These are phyloP conservation scores for Magnusiomyces sp. DNA, from an alignment of 1,139 yeast species.

Conservation along the genomic window DNA sequence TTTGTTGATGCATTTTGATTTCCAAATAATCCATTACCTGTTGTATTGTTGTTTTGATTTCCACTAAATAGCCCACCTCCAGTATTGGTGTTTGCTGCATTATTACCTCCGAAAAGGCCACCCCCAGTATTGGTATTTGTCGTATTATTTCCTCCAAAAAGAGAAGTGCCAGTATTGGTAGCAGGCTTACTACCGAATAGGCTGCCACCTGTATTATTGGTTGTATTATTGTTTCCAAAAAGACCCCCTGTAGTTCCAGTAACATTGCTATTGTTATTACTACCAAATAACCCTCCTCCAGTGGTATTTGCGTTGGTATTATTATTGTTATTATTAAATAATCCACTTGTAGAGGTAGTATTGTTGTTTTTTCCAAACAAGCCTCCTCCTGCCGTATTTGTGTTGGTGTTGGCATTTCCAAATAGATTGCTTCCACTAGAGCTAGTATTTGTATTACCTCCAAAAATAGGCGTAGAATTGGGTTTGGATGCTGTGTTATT, in stretches of 20 bases:
- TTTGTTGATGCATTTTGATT: background rate
- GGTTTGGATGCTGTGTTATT: background rate
- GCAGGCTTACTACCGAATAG: conserved; percentile 3
- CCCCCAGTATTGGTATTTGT: conserved; percentile 12
- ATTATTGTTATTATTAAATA: conserved; percentile 9
- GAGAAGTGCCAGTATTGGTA: conserved; percentile 23
- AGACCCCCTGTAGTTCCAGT: conserved; percentile 21
- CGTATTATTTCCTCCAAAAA: conserved; percentile 27
- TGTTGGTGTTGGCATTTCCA: conserved; percentile 4
- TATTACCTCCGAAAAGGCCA: conserved; percentile 27
- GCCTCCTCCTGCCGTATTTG: conserved; percentile 7
- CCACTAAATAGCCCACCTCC: conserved; percentile 6
- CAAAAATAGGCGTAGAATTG: background rate
- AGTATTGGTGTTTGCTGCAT: conserved; percentile 10
- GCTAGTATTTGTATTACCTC: conserved; percentile 1
- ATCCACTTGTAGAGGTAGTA: conserved; percentile 5
- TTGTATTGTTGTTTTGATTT: background rate
- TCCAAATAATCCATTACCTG: background rate
- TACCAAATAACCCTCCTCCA: conserved; percentile 32
- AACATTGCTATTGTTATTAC: conserved; percentile 19
- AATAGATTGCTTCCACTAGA: background rate
- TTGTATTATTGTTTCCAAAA: conserved; percentile 19
- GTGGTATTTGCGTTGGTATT: conserved; percentile 16
- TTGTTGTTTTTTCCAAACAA: conserved; percentile 10
- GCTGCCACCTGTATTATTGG: conserved; percentile 4